phyloP scores from a whole-genome alignment of 148 eudicot genomes.

The Rhododendron ferrugineum region DNA sequence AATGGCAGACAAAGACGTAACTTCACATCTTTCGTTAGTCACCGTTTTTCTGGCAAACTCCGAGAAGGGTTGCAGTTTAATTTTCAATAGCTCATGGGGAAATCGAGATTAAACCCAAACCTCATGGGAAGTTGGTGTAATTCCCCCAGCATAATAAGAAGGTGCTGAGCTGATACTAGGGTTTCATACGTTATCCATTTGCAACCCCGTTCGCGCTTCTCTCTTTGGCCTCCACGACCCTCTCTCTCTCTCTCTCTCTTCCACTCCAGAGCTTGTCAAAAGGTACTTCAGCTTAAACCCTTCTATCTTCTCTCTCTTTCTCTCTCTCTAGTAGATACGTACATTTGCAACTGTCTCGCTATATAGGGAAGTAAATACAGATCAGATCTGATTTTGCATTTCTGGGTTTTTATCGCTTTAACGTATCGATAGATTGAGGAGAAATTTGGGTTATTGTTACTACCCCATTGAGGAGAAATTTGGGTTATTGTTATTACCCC shows the following conservation, averaged over 20 bases:
- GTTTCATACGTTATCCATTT: slow-evolving; percentile 3
- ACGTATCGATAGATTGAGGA: not conserved
- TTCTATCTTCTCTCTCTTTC: not conserved
- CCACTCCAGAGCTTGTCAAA: not conserved
- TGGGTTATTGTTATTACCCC: not conserved
- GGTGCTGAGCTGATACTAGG: not conserved
- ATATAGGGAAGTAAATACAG: not conserved
- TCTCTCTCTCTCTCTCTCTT: not conserved
- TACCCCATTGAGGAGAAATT: not conserved
- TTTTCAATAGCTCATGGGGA: not conserved
- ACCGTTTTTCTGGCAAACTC: not conserved
- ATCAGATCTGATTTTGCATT: not conserved
- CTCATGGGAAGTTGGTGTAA: not conserved
- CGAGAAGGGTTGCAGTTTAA: not conserved
- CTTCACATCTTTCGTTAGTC: not conserved
- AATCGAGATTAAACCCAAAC: not conserved
- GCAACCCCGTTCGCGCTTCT: not conserved
- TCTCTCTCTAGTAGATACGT: not conserved
- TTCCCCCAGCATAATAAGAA: not conserved
- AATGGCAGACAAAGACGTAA: not conserved
- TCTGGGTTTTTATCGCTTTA: not conserved
- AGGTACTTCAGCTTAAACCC: not conserved
- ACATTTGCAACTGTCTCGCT: not conserved
- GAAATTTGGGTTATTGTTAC: not conserved
- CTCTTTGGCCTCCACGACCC: not conserved